Evolutionary conservation across 2,329 filamentous ascomycete genomes (phyloP).

Genomic region (Beauveria asiatica): DNA sequence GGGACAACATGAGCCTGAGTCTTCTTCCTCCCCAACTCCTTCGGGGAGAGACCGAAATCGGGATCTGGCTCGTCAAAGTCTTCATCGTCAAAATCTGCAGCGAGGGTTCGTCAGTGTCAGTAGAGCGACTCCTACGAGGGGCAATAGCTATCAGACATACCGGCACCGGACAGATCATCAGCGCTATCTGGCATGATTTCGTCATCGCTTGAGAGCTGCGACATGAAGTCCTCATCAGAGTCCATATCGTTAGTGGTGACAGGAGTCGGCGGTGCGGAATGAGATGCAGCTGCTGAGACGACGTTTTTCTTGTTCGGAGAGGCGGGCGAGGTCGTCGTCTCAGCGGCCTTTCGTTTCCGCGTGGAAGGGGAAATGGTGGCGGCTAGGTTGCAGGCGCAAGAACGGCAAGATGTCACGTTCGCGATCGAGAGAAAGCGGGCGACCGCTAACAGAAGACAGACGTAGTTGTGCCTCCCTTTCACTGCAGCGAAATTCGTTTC

Average conservation of each 20-base stretch:
- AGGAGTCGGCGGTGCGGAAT: constrained; percentile 48
- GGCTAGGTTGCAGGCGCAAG: constrained; percentile 15
- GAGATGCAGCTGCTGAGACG: constrained; percentile 40
- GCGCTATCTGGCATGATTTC: constrained; percentile 72
- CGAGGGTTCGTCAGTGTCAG: neutral
- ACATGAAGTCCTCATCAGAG: constrained; percentile 92
- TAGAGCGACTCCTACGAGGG: neutral
- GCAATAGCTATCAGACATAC: constrained; percentile 22
- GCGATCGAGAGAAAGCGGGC: neutral
- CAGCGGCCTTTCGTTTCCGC: constrained; percentile 56
- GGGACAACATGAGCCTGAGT: constrained; percentile 75
- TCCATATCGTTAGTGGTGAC: constrained; percentile 65
- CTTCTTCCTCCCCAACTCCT: constrained; percentile 62
- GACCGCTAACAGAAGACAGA: neutral
- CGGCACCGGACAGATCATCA: constrained; percentile 51
- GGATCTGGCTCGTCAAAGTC: constrained; percentile 50
- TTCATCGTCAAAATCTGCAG: constrained; percentile 46
- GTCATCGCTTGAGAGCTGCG: constrained; percentile 65
- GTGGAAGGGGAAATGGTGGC: constrained; percentile 52
- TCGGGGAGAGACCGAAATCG: constrained; percentile 41
- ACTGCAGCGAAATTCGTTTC: neutral
- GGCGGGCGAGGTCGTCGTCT: constrained; percentile 48
- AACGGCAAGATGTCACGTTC: neutral
- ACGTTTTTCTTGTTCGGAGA: constrained; percentile 45
- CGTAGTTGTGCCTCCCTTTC: neutral